Percentiles rank a stretch among this genome's conserved stretches.
Evolutionary conservation across 1,139 yeast species (phyloP).

Genomic region (Protomyces inundatus): DNA sequence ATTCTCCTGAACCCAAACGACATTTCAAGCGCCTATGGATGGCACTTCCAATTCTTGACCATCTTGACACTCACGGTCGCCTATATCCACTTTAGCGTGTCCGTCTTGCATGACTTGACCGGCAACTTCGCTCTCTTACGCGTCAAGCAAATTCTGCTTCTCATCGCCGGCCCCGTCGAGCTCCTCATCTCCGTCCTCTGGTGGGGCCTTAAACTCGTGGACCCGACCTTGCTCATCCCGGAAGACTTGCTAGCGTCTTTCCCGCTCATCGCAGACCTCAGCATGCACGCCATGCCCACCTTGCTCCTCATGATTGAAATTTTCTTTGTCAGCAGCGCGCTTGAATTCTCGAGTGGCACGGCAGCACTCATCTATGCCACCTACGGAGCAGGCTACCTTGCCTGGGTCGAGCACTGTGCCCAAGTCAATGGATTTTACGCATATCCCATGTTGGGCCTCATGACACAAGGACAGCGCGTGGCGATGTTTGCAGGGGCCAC

Average conservation of each 20-base stretch:
- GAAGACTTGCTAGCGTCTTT: slow-evolving; percentile 1
- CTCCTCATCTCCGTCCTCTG: slow-evolving; percentile 4
- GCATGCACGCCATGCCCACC: slow-evolving; percentile 23
- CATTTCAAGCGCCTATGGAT: slow-evolving; percentile 2
- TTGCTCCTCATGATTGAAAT: slow-evolving; percentile 5
- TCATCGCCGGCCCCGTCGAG: slow-evolving; percentile 19
- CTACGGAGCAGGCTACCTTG: slow-evolving; percentile 1
- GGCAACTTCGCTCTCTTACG: not conserved
- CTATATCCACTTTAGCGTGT: slow-evolving; percentile 3
- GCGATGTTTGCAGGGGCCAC: slow-evolving; percentile 20
- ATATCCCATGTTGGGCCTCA: slow-evolving; percentile 18
- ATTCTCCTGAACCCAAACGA: slow-evolving; percentile 1
- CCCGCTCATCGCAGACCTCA: slow-evolving; percentile 13
- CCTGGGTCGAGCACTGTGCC: slow-evolving; percentile 19
- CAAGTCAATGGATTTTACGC: slow-evolving; percentile 19
- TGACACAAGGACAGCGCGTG: slow-evolving; percentile 10
- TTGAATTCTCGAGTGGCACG: not conserved
- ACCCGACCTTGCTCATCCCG: slow-evolving; percentile 3
- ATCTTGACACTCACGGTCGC: slow-evolving; percentile 14
- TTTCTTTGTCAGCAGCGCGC: slow-evolving; percentile 8
- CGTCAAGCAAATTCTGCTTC: not conserved
- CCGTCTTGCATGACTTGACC: not conserved
- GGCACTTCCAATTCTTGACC: slow-evolving; percentile 21
- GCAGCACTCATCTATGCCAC: slow-evolving; percentile 8
- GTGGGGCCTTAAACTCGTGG: slow-evolving; percentile 4